Percentiles rank a stretch among this genome's conserved stretches.
phyloP scores from a whole-genome alignment of 345 rosid species.

The Eucalyptus victrix region DNA sequence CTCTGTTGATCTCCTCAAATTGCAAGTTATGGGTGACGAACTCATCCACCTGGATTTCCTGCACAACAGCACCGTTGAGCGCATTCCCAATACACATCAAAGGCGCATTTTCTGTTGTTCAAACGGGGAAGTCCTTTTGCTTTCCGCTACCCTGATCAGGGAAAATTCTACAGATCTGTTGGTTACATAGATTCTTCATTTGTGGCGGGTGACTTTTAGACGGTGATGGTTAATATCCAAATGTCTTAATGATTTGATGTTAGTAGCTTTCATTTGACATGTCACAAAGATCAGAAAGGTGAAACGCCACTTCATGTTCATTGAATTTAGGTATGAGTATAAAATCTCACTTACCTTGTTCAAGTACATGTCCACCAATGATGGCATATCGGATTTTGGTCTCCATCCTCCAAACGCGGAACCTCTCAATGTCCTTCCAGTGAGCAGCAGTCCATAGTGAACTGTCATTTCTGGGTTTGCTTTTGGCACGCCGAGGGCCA shows the following conservation, averaged over 20 bases:
- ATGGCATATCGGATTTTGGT: slow-evolving; percentile 84
- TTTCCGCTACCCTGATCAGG: background rate
- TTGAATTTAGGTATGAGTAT: background rate
- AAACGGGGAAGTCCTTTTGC: background rate
- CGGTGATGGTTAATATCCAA: background rate
- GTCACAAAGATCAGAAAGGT: background rate
- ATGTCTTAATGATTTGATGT: background rate
- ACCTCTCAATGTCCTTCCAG: slow-evolving; percentile 74
- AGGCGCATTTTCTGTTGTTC: background rate
- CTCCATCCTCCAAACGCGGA: slow-evolving; percentile 82
- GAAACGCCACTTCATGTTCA: background rate
- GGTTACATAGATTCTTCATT: background rate
- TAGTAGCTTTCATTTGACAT: background rate
- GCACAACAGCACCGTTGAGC: background rate
- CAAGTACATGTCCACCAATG: slow-evolving; percentile 58
- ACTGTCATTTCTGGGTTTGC: slow-evolving; percentile 61
- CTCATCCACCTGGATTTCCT: slow-evolving; percentile 78
- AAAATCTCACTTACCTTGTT: slow-evolving; percentile 28
- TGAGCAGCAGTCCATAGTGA: slow-evolving; percentile 57
- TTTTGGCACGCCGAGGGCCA: slow-evolving; percentile 89
- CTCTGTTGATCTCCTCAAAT: slow-evolving; percentile 67
- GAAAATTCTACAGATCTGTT: background rate
- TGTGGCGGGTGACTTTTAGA: background rate
- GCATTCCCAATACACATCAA: background rate
- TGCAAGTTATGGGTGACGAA: slow-evolving; percentile 55